These are phyloP conservation scores for Aspergillus asperescens DNA, from an alignment of 495 filamentous ascomycete species.

Conservation along the genomic window DNA sequence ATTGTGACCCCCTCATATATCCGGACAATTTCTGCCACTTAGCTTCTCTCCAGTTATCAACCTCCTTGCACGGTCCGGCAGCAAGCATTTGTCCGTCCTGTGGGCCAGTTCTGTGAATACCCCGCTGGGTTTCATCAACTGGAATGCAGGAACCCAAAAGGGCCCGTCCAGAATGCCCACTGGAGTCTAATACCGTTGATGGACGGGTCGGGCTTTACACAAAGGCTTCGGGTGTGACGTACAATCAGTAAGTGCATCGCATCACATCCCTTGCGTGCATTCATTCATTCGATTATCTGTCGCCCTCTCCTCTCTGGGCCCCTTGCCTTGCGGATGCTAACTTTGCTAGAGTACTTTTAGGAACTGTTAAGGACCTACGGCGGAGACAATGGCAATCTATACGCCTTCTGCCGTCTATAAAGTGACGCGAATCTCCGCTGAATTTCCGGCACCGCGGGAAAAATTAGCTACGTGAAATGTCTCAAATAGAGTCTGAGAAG, in stretches of 20 bases:
- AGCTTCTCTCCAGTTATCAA: not conserved
- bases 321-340: conserved; percentile 14
- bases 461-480: conserved; percentile 10
- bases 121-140: conserved; percentile 12
- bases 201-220: conserved; percentile 11
- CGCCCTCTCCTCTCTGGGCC: not conserved
- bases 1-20: not conserved
- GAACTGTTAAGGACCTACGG: conserved; percentile 7
- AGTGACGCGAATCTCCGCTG: conserved; percentile 1
- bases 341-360: conserved; percentile 1
- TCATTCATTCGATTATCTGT: conserved; percentile 9
- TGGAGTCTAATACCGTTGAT: conserved; percentile 2
- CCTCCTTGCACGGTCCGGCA: not conserved
- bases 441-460: not conserved
- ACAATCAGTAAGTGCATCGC: conserved; percentile 9
- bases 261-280: conserved; percentile 10
- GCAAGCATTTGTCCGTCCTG: not conserved
- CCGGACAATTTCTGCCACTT: not conserved
- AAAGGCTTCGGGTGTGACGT: conserved; percentile 16
- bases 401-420: not conserved
- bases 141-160: conserved; percentile 16
- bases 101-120: conserved; percentile 2
- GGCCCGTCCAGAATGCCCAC: conserved; percentile 13
- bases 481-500: conserved; percentile 19
- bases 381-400: not conserved